Percentiles rank a stretch among this genome's conserved stretches.
Conservation (phyloP, 768 basidiomycete species). For the Tubosaeta sp. region DNA sequence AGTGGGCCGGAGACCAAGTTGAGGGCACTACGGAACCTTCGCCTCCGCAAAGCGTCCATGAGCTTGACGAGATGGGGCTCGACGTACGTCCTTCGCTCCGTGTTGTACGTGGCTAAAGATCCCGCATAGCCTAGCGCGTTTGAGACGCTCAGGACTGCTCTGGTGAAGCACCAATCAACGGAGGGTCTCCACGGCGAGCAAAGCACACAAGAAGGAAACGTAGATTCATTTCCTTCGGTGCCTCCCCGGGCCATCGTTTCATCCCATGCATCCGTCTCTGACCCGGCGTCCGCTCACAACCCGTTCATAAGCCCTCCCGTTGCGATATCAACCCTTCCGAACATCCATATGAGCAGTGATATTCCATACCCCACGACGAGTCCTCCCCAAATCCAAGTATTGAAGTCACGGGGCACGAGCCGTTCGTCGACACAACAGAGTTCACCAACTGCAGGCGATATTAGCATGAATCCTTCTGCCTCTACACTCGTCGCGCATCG, state of each 20-base stretch:
- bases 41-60: slow-evolving; percentile 27
- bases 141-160: slow-evolving; percentile 43
- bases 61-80: slow-evolving; percentile 50
- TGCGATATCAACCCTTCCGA: neutral
- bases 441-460: slow-evolving; percentile 4
- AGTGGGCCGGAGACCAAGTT: slow-evolving; percentile 39
- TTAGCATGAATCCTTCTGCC: slow-evolving; percentile 3
- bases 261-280: slow-evolving; percentile 1
- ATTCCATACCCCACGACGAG: slow-evolving; percentile 14
- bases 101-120: neutral
- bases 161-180: slow-evolving; percentile 45
- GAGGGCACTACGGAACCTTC: neutral
- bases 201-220: neutral
- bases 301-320: neutral
- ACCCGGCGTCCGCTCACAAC: neutral
- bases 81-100: slow-evolving; percentile 38
- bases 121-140: slow-evolving; percentile 43
- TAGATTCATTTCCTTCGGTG: slow-evolving; percentile 6
- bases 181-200: slow-evolving; percentile 3
- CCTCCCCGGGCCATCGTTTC: slow-evolving; percentile 10
- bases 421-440: slow-evolving; percentile 5
- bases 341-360: slow-evolving; percentile 6
- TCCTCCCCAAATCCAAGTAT: slow-evolving; percentile 1
- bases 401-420: slow-evolving; percentile 4
- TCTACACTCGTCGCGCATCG: slow-evolving; percentile 20